Evolutionary conservation across 306 rosid genomes (phyloP).

Genomic region (Cyamopsis tetragonoloba): DNA sequence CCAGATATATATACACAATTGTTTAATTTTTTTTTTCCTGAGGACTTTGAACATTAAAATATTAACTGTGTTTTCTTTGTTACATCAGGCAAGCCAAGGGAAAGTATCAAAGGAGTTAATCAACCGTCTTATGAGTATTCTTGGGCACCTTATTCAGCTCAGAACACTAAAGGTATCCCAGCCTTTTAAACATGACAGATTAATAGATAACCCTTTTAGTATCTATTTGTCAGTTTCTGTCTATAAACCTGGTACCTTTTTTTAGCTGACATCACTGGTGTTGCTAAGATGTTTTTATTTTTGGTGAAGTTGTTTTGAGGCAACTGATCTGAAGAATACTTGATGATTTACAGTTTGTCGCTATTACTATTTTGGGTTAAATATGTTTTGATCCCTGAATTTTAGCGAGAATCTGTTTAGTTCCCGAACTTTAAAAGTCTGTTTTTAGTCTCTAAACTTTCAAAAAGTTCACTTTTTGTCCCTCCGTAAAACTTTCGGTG

Average conservation of each 20-base stretch:
- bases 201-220: background rate
- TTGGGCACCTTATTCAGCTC: conserved; percentile 95
- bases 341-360: background rate
- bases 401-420: too few species aligned
- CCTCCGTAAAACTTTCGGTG: too few species aligned
- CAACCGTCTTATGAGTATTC: conserved; percentile 84
- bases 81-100: conserved; percentile 96
- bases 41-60: conserved; percentile 7
- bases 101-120: conserved; percentile 77
- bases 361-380: too few species aligned
- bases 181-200: background rate
- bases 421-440: too few species aligned
- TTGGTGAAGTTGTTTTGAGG: too few species aligned
- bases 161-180: conserved; percentile 84
- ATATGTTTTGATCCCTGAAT: too few species aligned
- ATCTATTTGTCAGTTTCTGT: conserved; percentile 9
- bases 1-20: background rate
- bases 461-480: too few species aligned
- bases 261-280: background rate
- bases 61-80: conserved; percentile 22
- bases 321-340: background rate
- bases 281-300: background rate
- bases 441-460: too few species aligned
- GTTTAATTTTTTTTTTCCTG: background rate
- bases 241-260: background rate